phyloP scores from a whole-genome alignment of 1,139 yeast species.

The Blastobotrys proliferans region DNA sequence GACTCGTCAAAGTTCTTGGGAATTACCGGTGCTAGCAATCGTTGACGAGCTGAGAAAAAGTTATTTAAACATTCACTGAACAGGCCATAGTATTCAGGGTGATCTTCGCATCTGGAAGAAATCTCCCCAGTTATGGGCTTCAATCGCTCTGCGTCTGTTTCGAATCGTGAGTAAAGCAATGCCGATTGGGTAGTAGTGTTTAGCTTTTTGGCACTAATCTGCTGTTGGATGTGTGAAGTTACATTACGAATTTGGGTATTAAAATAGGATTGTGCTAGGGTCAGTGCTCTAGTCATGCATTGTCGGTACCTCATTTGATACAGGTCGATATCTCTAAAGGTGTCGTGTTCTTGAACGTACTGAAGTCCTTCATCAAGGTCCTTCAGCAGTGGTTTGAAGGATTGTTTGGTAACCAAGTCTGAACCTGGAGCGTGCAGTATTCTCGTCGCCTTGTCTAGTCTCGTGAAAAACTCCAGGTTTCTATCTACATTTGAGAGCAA shows the following conservation, averaged over 20 bases:
- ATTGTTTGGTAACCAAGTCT: slow-evolving; percentile 52
- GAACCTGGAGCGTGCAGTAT: slow-evolving; percentile 68
- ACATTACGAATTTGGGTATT: slow-evolving; percentile 50
- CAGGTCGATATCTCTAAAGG: slow-evolving; percentile 65
- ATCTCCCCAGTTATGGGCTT: slow-evolving; percentile 49
- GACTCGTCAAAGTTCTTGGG: slow-evolving; percentile 28
- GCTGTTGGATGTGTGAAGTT: slow-evolving; percentile 41
- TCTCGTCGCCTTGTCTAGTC: slow-evolving; percentile 65
- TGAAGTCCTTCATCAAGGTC: slow-evolving; percentile 58
- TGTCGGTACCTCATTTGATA: slow-evolving; percentile 75
- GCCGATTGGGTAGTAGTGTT: slow-evolving; percentile 47
- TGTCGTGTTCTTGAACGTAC: slow-evolving; percentile 46
- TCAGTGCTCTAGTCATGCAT: slow-evolving; percentile 77
- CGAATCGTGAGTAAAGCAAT: slow-evolving; percentile 59
- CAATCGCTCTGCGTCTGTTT: slow-evolving; percentile 42
- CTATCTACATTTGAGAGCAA: slow-evolving; percentile 49
- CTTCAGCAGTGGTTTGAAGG: slow-evolving; percentile 48
- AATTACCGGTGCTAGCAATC: slow-evolving; percentile 45
- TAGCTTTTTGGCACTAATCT: slow-evolving; percentile 30
- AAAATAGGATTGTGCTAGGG: slow-evolving; percentile 67
- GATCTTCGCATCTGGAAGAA: slow-evolving; percentile 43
- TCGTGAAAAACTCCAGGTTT: slow-evolving; percentile 60
- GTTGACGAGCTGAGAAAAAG: slow-evolving; percentile 56
- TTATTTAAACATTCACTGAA: slow-evolving; percentile 59
- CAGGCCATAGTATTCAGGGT: slow-evolving; percentile 62